A percentile compares a stretch with the other conserved stretches of the same genome.
Conservation (phyloP, 108 stramenopile species). For the Skeletonema potamos region DNA sequence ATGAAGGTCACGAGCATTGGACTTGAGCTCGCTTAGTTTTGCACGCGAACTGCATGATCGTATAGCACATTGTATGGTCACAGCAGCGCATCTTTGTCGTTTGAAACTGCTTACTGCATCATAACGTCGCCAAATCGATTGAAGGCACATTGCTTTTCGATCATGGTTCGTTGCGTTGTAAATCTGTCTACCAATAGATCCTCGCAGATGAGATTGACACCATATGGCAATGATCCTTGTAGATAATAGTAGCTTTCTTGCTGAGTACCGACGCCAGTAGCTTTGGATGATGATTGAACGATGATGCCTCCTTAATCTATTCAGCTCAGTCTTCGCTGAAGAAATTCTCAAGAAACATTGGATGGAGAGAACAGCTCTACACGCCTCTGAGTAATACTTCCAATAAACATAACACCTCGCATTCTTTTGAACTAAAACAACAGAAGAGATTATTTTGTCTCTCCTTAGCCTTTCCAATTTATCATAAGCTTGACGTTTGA, state of each 20-base stretch:
- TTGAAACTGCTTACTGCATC: conserved; percentile 4
- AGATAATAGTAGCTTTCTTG: not conserved
- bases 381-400: conserved; percentile 1
- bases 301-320: conserved; percentile 6
- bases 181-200: not conserved
- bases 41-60: conserved; percentile 6
- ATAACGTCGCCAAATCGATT: conserved; percentile 31
- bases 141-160: conserved; percentile 19
- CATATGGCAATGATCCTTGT: conserved; percentile 20
- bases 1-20: conserved; percentile 23
- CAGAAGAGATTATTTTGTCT: conserved; percentile 23
- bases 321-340: conserved; percentile 4
- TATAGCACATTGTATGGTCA: conserved; percentile 26
- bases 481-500: conserved; percentile 78
- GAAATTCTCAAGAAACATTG: conserved; percentile 25
- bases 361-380: conserved; percentile 7
- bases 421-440: conserved; percentile 20
- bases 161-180: conserved; percentile 21
- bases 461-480: conserved; percentile 67
- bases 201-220: conserved; percentile 31
- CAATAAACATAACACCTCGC: conserved; percentile 7
- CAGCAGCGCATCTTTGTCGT: not conserved
- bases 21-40: conserved; percentile 4
- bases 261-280: conserved; percentile 16
- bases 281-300: conserved; percentile 33